Conservation (phyloP, 140 eudicot genomes). For the Cichorium intybus region DNA sequence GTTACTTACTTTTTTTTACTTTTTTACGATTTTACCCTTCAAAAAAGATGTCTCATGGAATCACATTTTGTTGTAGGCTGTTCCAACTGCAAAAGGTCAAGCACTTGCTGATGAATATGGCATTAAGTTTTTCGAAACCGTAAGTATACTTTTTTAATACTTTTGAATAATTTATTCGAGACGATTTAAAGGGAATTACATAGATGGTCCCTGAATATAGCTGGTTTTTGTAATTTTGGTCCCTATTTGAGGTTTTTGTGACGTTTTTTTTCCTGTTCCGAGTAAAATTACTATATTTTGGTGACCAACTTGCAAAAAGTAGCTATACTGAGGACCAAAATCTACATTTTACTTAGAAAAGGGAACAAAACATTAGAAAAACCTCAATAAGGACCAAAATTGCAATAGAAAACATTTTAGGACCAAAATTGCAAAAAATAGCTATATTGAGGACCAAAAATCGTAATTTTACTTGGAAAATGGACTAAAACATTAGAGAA, state of each 20-base stretch:
- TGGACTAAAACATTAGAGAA: not conserved
- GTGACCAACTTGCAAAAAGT: not conserved
- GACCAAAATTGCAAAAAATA: too few relatives aligned
- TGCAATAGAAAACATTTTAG: too few relatives aligned
- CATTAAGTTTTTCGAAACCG: slow-evolving; percentile 84
- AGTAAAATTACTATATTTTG: not conserved
- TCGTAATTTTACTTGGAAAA: not conserved
- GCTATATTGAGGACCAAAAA: not conserved
- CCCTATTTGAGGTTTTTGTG: too few relatives aligned
- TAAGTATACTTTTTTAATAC: slow-evolving; percentile 29
- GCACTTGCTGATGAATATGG: slow-evolving; percentile 96
- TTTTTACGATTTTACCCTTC: not conserved
- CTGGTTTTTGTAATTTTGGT: not conserved
- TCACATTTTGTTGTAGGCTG: slow-evolving; percentile 46
- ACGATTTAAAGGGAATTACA: slow-evolving; percentile 3
- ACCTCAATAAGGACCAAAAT: too few relatives aligned
- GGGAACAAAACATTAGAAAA: too few relatives aligned
- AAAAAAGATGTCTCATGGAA: not conserved
- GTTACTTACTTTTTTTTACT: slow-evolving; percentile 6
- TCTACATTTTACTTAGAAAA: not conserved
- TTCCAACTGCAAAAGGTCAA: slow-evolving; percentile 85
- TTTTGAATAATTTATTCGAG: not conserved
- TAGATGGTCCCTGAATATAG: not conserved
- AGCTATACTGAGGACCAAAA: not conserved
- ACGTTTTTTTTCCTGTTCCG: not conserved